Conservation (phyloP, 2,329 filamentous ascomycete species). For the Simplicillium sp. region DNA sequence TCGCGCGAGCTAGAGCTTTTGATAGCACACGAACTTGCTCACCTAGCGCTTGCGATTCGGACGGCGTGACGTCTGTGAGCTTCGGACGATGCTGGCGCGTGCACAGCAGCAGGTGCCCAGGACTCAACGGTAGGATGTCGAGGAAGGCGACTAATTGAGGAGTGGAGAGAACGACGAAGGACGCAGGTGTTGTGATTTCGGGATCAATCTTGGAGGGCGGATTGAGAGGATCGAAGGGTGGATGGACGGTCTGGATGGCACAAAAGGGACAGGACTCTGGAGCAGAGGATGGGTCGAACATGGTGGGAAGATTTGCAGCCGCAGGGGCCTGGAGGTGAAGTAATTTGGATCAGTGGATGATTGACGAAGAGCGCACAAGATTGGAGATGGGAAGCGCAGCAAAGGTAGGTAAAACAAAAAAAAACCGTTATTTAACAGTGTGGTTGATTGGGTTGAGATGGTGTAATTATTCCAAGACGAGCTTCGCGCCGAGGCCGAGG, state of each 20-base stretch:
- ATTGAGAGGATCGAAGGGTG: constrained; percentile 31
- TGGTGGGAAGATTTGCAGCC: neutral
- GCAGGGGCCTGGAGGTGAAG: too few relatives aligned
- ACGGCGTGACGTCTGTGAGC: constrained; percentile 57
- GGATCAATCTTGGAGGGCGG: constrained; percentile 29
- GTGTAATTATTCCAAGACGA: too few relatives aligned
- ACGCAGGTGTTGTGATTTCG: constrained; percentile 29
- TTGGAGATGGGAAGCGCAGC: too few relatives aligned
- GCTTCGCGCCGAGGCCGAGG: too few relatives aligned
- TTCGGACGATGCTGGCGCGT: constrained; percentile 71
- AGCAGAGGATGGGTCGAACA: constrained; percentile 25
- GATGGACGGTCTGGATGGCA: constrained; percentile 41
- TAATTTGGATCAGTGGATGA: too few relatives aligned
- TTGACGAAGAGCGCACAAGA: too few relatives aligned
- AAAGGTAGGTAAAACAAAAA: too few relatives aligned
- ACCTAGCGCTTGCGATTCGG: constrained; percentile 59
- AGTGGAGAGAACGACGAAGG: constrained; percentile 68
- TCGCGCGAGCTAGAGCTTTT: constrained; percentile 57
- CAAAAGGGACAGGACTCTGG: constrained; percentile 52
- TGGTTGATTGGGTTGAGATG: too few relatives aligned
- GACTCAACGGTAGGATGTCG: constrained; percentile 82
- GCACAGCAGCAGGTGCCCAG: constrained; percentile 74
- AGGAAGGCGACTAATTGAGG: constrained; percentile 75
- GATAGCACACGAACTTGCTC: constrained; percentile 62
- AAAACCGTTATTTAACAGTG: too few relatives aligned